Evolutionary conservation across 306 rosid genomes (phyloP).

Genomic region (Cicer yamashitae): DNA sequence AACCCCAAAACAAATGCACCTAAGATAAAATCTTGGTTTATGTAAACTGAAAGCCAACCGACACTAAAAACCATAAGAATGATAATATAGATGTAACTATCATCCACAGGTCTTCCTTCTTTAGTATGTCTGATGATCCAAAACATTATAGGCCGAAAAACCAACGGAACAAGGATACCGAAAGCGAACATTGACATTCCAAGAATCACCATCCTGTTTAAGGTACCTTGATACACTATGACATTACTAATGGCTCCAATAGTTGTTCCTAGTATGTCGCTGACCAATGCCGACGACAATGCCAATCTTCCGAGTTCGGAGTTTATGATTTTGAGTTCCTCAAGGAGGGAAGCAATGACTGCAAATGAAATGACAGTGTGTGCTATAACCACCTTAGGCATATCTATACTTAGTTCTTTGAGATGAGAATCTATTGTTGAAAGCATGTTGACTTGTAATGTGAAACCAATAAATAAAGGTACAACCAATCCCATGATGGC

Average conservation of each 20-base stretch:
- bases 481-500: conserved; percentile 36
- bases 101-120: conserved; percentile 58
- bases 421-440: not conserved
- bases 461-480: conserved; percentile 25
- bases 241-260: not conserved
- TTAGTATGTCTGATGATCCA: conserved; percentile 57
- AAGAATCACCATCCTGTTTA: not conserved
- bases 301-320: conserved; percentile 53
- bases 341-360: conserved; percentile 49
- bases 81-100: conserved; percentile 39
- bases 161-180: conserved; percentile 1
- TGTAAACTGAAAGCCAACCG: conserved; percentile 25
- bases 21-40: conserved; percentile 42
- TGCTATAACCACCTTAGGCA: conserved; percentile 15
- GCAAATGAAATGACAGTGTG: conserved; percentile 46
- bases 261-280: conserved; percentile 35
- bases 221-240: accelerated
- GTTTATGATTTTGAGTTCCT: conserved; percentile 50
- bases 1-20: conserved; percentile 69
- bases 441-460: not conserved
- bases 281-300: conserved; percentile 50
- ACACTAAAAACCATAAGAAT: conserved; percentile 44
- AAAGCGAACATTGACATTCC: not conserved
- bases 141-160: conserved; percentile 52
- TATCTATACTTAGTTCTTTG: not conserved